Evolutionary conservation across 2,329 filamentous ascomycete genomes (phyloP).

Genomic region (Cercospora canescens): DNA sequence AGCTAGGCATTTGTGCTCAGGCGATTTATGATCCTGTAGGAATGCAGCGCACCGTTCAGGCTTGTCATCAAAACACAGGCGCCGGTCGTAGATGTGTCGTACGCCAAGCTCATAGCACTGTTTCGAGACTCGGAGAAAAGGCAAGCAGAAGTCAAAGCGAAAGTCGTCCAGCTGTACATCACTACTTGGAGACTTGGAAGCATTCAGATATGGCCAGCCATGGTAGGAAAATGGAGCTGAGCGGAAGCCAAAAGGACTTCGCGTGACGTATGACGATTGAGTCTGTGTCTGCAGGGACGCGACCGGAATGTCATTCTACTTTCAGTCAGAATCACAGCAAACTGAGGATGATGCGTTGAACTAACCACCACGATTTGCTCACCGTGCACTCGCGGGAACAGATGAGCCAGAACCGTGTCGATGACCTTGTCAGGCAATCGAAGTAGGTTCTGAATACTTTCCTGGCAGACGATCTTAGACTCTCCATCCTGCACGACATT

Average conservation of each 20-base stretch:
- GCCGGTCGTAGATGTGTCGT: slow-evolving; percentile 8
- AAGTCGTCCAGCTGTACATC: not conserved
- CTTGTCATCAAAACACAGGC: slow-evolving; percentile 9
- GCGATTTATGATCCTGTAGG: slow-evolving; percentile 9
- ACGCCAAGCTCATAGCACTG: slow-evolving; percentile 9
- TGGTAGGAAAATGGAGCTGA: slow-evolving; percentile 11
- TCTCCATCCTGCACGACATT: slow-evolving; percentile 4
- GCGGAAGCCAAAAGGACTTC: slow-evolving; percentile 10
- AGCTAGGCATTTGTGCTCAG: not conserved
- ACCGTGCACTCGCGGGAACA: slow-evolving; percentile 1
- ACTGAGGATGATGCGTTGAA: not conserved
- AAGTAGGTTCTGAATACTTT: not conserved
- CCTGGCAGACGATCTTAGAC: slow-evolving; percentile 1
- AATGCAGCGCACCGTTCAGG: slow-evolving; percentile 15
- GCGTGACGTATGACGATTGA: slow-evolving; percentile 1
- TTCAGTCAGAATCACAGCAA: not conserved
- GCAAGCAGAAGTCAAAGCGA: slow-evolving; percentile 2
- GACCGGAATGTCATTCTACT: not conserved
- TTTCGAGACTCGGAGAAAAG: slow-evolving; percentile 8
- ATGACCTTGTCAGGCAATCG: slow-evolving; percentile 3
- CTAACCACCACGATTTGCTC: not conserved
- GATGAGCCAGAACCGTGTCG: slow-evolving; percentile 9
- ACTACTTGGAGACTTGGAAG: not conserved
- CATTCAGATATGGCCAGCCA: not conserved
- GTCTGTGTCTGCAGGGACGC: not conserved